Conservation (phyloP, 352 stramenopile genomes). For the Globisporangium nunn region DNA sequence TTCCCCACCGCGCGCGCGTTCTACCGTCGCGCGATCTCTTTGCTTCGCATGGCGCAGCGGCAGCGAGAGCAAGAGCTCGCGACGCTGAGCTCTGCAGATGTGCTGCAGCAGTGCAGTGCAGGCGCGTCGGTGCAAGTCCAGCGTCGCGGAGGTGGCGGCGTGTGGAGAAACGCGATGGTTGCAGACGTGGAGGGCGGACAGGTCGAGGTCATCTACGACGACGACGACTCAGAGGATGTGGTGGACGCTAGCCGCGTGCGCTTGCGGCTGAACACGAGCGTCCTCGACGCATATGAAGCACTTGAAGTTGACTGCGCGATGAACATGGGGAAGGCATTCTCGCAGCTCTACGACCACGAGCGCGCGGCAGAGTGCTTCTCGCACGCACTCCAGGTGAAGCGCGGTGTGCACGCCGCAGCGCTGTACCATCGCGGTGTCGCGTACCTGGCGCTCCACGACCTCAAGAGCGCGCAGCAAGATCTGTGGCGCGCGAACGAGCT, state of each 20-base stretch:
- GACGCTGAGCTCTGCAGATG: conserved; percentile 19
- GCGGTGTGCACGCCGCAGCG: conserved; percentile 46
- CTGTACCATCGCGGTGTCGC: conserved; percentile 69
- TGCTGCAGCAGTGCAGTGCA: conserved; percentile 35
- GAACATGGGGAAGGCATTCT: conserved; percentile 77
- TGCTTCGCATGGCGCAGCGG: conserved; percentile 35
- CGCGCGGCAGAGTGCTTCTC: conserved; percentile 54
- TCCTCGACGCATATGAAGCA: conserved; percentile 41
- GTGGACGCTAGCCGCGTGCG: conserved; percentile 41
- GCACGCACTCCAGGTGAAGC: conserved; percentile 33
- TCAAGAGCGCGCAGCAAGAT: conserved; percentile 56
- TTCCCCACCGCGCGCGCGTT: conserved; percentile 46
- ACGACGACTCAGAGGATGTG: conserved; percentile 34
- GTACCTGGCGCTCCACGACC: conserved; percentile 52
- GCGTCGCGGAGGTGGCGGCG: conserved; percentile 3
- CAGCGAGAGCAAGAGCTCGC: conserved; percentile 33
- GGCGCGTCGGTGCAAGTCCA: conserved; percentile 50
- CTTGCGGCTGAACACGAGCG: conserved; percentile 44
- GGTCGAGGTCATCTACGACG: conserved; percentile 66
- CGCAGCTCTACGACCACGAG: conserved; percentile 46
- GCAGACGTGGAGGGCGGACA: conserved; percentile 40
- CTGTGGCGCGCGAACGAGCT: conserved; percentile 59
- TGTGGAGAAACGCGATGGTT: conserved; percentile 52
- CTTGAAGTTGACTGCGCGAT: conserved; percentile 64
- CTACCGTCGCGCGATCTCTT: conserved; percentile 52